A percentile compares a stretch with the other conserved stretches of the same genome.
phyloP scores from a whole-genome alignment of 1,284 basidiomycete genomes.

The Austroboletus niveus region DNA sequence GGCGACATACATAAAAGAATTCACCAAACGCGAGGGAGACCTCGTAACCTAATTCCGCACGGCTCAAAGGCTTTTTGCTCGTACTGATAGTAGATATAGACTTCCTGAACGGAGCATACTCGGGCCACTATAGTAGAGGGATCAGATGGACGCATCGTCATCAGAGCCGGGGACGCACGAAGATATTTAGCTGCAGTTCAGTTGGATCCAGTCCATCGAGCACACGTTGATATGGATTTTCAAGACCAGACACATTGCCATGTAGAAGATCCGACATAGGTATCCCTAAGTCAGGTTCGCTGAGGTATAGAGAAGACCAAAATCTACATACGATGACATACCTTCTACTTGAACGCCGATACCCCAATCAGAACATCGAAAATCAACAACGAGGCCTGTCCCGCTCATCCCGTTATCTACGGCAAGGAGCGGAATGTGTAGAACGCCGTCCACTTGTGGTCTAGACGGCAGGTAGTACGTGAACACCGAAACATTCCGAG shows the following conservation, averaged over 20 bases:
- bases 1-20: slow-evolving; percentile 27
- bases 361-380: slow-evolving; percentile 25
- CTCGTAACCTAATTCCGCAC: slow-evolving; percentile 27
- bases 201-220: slow-evolving; percentile 20
- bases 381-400: slow-evolving; percentile 21
- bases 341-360: slow-evolving; percentile 24
- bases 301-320: neutral
- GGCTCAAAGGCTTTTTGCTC: slow-evolving; percentile 19
- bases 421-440: slow-evolving; percentile 24
- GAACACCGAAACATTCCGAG: slow-evolving; percentile 2
- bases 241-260: slow-evolving; percentile 17
- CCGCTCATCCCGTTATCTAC: slow-evolving; percentile 23
- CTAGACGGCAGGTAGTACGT: slow-evolving; percentile 20
- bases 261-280: slow-evolving; percentile 24
- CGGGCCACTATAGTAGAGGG: slow-evolving; percentile 21
- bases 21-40: slow-evolving; percentile 32
- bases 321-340: neutral
- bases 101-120: slow-evolving; percentile 27
- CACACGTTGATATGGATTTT: slow-evolving; percentile 21
- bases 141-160: neutral
- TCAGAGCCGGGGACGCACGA: slow-evolving; percentile 16
- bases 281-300: slow-evolving; percentile 13
- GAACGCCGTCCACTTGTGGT: slow-evolving; percentile 23
- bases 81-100: slow-evolving; percentile 22
- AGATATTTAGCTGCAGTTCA: slow-evolving; percentile 21